A percentile compares a stretch with the other conserved stretches of the same genome.
These are phyloP conservation scores for Rhizopogon vulgaris DNA, from an alignment of 768 basidiomycete species.

Conservation along the genomic window DNA sequence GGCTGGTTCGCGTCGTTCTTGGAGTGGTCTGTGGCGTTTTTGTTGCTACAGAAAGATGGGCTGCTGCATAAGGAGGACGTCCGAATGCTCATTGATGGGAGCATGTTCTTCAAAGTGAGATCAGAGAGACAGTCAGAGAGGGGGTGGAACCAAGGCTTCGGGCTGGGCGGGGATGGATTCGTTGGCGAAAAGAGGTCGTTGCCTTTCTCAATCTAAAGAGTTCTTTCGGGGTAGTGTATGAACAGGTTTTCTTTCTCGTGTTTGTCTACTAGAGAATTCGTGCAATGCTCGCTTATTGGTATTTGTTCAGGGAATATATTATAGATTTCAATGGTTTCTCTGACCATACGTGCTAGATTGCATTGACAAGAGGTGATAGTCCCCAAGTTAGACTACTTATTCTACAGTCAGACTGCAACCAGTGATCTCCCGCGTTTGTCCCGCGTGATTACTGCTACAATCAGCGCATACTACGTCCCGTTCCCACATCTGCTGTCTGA, in stretches of 20 bases:
- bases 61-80: constrained; percentile 36
- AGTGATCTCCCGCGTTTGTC: no score
- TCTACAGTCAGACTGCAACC: no score
- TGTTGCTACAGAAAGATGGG: constrained; percentile 35
- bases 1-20: constrained; percentile 31
- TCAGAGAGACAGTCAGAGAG: constrained; percentile 6
- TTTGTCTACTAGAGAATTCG: neutral
- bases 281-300: neutral
- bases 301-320: neutral
- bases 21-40: constrained; percentile 33
- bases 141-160: constrained; percentile 26
- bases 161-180: constrained; percentile 25
- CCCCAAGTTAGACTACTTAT: no score
- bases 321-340: neutral
- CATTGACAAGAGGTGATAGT: no score
- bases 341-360: no score
- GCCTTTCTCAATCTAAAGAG: constrained; percentile 20
- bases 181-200: constrained; percentile 23
- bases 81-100: constrained; percentile 35
- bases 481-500: constrained; percentile 23
- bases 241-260: neutral
- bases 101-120: constrained; percentile 28
- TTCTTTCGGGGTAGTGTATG: no score
- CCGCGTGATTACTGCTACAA: no score
- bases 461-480: no score